These are phyloP conservation scores for Symbiodinium natans DNA, from an alignment of 73 alveolate species.

Conservation along the genomic window DNA sequence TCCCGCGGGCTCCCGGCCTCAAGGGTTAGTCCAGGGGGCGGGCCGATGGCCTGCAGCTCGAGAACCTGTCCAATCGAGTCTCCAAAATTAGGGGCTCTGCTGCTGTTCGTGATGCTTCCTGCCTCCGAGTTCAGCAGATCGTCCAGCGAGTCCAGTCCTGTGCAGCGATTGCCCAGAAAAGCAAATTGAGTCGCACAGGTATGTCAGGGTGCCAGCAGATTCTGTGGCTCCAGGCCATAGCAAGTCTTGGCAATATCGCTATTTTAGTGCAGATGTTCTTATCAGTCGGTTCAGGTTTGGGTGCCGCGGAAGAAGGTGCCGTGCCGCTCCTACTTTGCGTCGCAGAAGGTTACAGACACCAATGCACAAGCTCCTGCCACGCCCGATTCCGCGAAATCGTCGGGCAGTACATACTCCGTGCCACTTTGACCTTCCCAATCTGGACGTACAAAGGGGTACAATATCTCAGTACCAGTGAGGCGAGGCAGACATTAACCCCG, in stretches of 20 bases:
- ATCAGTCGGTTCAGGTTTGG: background rate
- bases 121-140: slow-evolving; percentile 2
- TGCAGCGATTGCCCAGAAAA: too few relatives aligned
- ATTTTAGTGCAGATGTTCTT: background rate
- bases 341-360: background rate
- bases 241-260: background rate
- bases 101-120: background rate
- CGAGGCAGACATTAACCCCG: background rate
- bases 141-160: background rate
- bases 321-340: background rate
- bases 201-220: too few relatives aligned
- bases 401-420: slow-evolving; percentile 66
- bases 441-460: background rate
- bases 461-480: background rate
- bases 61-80: background rate
- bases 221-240: background rate
- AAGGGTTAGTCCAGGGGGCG: slow-evolving; percentile 74
- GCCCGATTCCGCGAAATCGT: slow-evolving; percentile 30
- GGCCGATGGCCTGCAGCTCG: slow-evolving; percentile 75
- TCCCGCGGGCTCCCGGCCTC: slow-evolving; percentile 38
- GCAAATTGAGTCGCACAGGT: too few relatives aligned
- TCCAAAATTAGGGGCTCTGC: background rate
- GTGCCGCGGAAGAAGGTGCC: too few relatives aligned
- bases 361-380: background rate
- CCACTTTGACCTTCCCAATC: background rate